phyloP scores from a whole-genome alignment of 352 stramenopile genomes.

The Globisporangium megalacanthum region DNA sequence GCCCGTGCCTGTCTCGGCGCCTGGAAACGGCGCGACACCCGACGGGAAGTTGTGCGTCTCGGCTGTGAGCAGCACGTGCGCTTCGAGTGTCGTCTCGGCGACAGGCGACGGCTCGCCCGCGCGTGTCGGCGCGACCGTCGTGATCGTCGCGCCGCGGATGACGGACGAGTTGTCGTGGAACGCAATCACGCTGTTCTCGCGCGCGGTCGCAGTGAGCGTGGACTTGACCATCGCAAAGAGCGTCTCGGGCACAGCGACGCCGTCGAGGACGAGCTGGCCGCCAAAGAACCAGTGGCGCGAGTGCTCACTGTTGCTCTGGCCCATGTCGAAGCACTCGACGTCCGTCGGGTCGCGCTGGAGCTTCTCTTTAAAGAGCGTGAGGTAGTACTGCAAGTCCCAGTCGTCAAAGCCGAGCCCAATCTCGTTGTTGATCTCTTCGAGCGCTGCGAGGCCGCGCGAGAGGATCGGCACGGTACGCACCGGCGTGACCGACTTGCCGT shows the following conservation, averaged over 20 bases:
- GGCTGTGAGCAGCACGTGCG: conserved; percentile 96
- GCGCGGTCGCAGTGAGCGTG: conserved; percentile 88
- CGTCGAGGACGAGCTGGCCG: conserved; percentile 98
- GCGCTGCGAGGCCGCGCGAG: conserved; percentile 88
- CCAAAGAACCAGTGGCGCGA: conserved; percentile 99
- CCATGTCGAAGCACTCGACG: conserved; percentile 99
- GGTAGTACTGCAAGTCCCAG: conserved; percentile 99
- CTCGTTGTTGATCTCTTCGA: conserved; percentile 94
- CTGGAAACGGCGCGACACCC: conserved; percentile 93
- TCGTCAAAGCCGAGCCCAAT: conserved; percentile 98
- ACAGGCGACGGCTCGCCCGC: conserved; percentile 65
- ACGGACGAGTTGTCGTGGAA: conserved; percentile 99
- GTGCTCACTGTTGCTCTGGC: conserved; percentile 98
- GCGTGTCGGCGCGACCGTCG: conserved; percentile 68
- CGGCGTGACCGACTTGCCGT: conserved; percentile 67
- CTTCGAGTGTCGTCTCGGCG: conserved; percentile 63
- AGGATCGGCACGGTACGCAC: conserved; percentile 95
- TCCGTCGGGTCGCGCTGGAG: conserved; percentile 97
- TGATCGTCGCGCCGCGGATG: conserved; percentile 92
- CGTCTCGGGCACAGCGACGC: conserved; percentile 93
- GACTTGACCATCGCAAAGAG: conserved; percentile 99
- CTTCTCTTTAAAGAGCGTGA: conserved; percentile 96
- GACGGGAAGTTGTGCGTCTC: conserved; percentile 99
- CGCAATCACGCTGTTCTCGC: conserved; percentile 96
- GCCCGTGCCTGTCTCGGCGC: conserved; percentile 96